Evolutionary conservation across 352 stramenopile genomes (phyloP).

Genomic region (Pythium volutum): DNA sequence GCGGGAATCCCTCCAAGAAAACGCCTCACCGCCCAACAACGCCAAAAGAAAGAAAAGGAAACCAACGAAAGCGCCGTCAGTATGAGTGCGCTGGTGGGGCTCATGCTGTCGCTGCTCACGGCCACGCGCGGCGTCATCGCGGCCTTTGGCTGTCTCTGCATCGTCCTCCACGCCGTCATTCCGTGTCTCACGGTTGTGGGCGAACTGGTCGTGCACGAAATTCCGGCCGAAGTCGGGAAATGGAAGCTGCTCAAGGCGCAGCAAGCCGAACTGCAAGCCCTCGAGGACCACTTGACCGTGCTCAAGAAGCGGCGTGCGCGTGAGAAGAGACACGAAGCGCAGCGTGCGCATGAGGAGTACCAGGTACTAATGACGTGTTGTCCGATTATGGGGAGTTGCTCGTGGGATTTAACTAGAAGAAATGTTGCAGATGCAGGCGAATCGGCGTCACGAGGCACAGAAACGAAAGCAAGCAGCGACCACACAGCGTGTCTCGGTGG

Average conservation of each 20-base stretch:
- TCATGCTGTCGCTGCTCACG: conserved; percentile 19
- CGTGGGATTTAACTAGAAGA: not conserved
- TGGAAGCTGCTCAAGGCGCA: conserved; percentile 16
- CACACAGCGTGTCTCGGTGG: not conserved
- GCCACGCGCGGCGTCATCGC: conserved; percentile 20
- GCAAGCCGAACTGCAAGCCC: conserved; percentile 8
- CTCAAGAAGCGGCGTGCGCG: conserved; percentile 12
- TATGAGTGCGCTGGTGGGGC: conserved; percentile 11
- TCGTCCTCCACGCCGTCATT: conserved; percentile 14
- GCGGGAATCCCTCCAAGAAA: conserved; percentile 3
- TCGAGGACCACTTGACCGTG: conserved; percentile 10
- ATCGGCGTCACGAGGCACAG: not conserved
- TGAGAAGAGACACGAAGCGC: conserved; percentile 1
- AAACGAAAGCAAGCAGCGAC: not conserved
- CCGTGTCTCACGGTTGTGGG: conserved; percentile 4
- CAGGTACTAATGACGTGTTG: conserved; percentile 7
- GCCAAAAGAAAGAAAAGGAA: not conserved
- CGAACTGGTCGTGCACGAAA: conserved; percentile 6
- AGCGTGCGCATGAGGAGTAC: conserved; percentile 11
- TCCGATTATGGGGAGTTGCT: not conserved
- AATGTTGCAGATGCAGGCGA: conserved; percentile 1
- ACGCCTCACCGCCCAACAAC: too few species aligned
- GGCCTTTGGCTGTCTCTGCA: conserved; percentile 17
- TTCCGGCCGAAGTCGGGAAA: conserved; percentile 9
- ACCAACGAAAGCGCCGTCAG: not conserved